Percentiles rank a stretch among this genome's conserved stretches.
phyloP scores from a whole-genome alignment of 768 basidiomycete genomes.

The Rubroboletus satanas region DNA sequence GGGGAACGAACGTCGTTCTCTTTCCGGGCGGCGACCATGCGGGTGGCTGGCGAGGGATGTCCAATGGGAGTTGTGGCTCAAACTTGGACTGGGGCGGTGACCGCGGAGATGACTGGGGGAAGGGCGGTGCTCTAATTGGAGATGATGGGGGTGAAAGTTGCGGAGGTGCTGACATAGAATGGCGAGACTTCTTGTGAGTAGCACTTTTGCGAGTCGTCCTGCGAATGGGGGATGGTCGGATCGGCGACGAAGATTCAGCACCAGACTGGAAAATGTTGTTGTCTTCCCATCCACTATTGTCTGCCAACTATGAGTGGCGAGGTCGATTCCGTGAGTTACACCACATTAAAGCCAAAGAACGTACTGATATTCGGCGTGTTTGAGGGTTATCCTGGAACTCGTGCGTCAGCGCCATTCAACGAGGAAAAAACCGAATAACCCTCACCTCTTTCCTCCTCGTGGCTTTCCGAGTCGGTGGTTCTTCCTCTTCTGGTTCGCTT shows the following conservation, averaged over 20 bases:
- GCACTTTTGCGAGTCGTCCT: slow-evolving; percentile 41
- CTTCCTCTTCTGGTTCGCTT: slow-evolving; percentile 71
- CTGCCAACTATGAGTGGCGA: slow-evolving; percentile 31
- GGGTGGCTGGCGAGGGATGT: slow-evolving; percentile 30
- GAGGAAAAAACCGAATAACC: neutral
- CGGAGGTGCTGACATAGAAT: slow-evolving; percentile 71
- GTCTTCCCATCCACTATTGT: slow-evolving; percentile 87
- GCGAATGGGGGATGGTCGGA: slow-evolving; percentile 54
- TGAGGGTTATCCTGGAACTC: slow-evolving; percentile 48
- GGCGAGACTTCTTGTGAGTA: slow-evolving; percentile 51
- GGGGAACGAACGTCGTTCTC: slow-evolving; percentile 11
- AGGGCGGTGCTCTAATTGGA: slow-evolving; percentile 29
- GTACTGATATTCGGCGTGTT: slow-evolving; percentile 52
- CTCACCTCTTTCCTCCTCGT: slow-evolving; percentile 56
- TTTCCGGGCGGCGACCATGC: slow-evolving; percentile 15
- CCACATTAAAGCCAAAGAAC: slow-evolving; percentile 26
- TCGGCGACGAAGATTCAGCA: slow-evolving; percentile 82
- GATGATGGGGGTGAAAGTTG: slow-evolving; percentile 45
- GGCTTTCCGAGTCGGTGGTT: slow-evolving; percentile 55
- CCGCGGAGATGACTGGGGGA: slow-evolving; percentile 22
- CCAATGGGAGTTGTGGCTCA: slow-evolving; percentile 47
- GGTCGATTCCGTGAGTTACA: slow-evolving; percentile 4
- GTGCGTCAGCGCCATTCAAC: neutral
- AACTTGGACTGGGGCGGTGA: slow-evolving; percentile 57
- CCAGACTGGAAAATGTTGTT: slow-evolving; percentile 89